Base-by-base conservation (phyloP, 2,329 filamentous ascomycete genomes). In the Pseudogymnoascus sp. region DNA sequence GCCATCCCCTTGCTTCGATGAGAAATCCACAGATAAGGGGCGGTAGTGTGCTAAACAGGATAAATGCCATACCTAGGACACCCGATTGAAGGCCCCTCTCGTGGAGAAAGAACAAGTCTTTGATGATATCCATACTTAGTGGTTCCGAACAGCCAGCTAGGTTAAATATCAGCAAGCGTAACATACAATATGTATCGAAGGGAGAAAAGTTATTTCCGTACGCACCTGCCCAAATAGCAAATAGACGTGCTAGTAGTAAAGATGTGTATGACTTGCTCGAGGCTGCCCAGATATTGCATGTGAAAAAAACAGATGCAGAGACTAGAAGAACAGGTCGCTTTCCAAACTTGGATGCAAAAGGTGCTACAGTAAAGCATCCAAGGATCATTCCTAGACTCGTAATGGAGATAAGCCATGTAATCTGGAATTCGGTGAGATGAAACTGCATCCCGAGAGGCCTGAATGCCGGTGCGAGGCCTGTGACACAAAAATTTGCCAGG, bases 41-140 rank as follows among this genome's bases (percentile, higher is more conserved):
- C 14, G 61, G 61, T 21, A 61, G 26, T 19, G 60, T 59, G 35
- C 35, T 65, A n/a, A 61, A 61, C 61, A 26, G 61, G 2, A 56
- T 21, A 13, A 65, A 31, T 16, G 40, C 50, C 31, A 65, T 50
- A 14, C 60, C 61, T 16, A 61, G 63, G 14, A 63, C 29, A 6
- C 33, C 53, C 61, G 63, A 62, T 29, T 21, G 44, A 19, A 35
- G 10, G 13, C 62, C 64, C 6, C 64, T 21, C 47, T 65, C 62
- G 29, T 65, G 64, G 7, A 64, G 26, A 47, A 64, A 65, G 59
- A 61, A 65, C 6, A 65, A 33, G 47, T 65, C 64, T 29, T 63
- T 61, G 14, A 64, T 19, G 8, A 38, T 37, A n/a, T 29, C 24
- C 16, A 59, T 19, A 13, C 16, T n/a, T 8, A 59, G 16, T 31